Percentiles rank a stretch among this genome's conserved stretches.
These are phyloP conservation scores for Clarireedia sp. DNA, from an alignment of 2,329 filamentous ascomycete genomes.

Conservation along the genomic window DNA sequence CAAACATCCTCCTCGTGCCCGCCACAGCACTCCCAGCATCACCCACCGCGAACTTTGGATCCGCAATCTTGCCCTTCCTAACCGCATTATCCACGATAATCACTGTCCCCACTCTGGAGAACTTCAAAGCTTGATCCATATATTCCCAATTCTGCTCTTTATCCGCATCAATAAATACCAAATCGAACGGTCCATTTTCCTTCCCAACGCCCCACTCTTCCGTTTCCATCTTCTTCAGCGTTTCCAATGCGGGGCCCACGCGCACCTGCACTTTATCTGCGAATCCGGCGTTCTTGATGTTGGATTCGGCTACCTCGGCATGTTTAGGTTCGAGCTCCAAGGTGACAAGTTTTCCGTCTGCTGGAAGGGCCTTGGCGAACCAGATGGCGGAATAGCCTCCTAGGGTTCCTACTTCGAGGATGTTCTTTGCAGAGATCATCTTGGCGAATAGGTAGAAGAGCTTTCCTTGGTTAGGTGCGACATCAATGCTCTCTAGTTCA, in stretches of 20 bases:
- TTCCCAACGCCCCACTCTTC: constrained; percentile 27
- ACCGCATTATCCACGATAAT: constrained; percentile 48
- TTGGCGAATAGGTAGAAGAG: constrained; percentile 13
- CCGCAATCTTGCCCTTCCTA: constrained; percentile 38
- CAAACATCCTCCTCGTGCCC: constrained; percentile 3
- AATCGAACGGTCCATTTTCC: constrained; percentile 32
- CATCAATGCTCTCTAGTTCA: constrained; percentile 8
- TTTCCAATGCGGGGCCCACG: constrained; percentile 37
- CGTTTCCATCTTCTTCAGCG: constrained; percentile 17
- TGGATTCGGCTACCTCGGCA: constrained; percentile 33
- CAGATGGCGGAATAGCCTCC: constrained; percentile 17
- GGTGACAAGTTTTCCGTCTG: constrained; percentile 23
- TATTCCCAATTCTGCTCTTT: constrained; percentile 42
- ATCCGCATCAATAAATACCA: constrained; percentile 46
- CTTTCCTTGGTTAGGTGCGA: constrained; percentile 14
- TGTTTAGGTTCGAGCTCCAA: constrained; percentile 39
- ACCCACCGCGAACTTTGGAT: constrained; percentile 15
- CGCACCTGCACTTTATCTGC: constrained; percentile 38
- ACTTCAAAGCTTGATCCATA: constrained; percentile 31
- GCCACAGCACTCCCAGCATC: constrained; percentile 20
- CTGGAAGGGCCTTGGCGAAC: constrained; percentile 14
- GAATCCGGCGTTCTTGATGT: constrained; percentile 33
- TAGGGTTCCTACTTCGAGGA: constrained; percentile 21
- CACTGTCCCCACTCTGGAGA: constrained; percentile 41
- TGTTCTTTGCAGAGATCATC: constrained; percentile 6